Evolutionary conservation across 208 protist genomes (phyloP).

Genomic region (Acanthamoeba lenticulata): DNA sequence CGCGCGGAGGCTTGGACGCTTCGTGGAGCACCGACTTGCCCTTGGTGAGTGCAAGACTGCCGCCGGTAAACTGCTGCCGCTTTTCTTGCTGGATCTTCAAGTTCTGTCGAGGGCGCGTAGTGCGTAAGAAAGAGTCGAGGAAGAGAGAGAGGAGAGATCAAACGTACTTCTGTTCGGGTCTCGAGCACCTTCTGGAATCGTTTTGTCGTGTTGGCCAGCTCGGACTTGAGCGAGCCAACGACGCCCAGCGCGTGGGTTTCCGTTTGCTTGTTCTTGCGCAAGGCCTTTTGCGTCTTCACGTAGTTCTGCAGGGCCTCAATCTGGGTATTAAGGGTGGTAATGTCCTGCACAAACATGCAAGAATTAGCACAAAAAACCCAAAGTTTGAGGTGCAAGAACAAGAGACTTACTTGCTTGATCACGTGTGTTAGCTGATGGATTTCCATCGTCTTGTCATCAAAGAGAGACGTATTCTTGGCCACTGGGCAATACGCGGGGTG

Average conservation of each 20-base stretch:
- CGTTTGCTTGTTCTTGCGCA: slow-evolving; percentile 50
- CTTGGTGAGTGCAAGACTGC: background rate
- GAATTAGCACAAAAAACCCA: background rate
- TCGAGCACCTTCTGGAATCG: slow-evolving; percentile 40
- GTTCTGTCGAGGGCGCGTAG: background rate
- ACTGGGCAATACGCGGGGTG: background rate
- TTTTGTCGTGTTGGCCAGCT: slow-evolving; percentile 33
- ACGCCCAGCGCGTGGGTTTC: background rate
- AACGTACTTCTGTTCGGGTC: background rate
- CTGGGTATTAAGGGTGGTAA: slow-evolving; percentile 14
- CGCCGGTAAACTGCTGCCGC: background rate
- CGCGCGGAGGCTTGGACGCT: background rate
- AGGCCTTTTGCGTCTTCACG: slow-evolving; percentile 5
- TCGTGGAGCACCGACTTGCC: background rate
- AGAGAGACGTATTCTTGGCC: slow-evolving; percentile 16
- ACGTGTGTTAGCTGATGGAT: slow-evolving; percentile 38
- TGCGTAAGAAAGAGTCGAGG: background rate
- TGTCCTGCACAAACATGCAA: background rate
- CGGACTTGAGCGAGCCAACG: slow-evolving; percentile 27
- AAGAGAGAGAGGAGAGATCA: background rate
- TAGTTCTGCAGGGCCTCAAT: slow-evolving; percentile 48
- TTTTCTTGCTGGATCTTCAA: slow-evolving; percentile 47
- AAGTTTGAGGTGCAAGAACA: background rate
- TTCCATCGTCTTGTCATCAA: slow-evolving; percentile 48
- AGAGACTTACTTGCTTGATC: slow-evolving; percentile 13